These are phyloP conservation scores for Thalia dealbata DNA, from an alignment of 176 grass and related monocot species.

Conservation along the genomic window DNA sequence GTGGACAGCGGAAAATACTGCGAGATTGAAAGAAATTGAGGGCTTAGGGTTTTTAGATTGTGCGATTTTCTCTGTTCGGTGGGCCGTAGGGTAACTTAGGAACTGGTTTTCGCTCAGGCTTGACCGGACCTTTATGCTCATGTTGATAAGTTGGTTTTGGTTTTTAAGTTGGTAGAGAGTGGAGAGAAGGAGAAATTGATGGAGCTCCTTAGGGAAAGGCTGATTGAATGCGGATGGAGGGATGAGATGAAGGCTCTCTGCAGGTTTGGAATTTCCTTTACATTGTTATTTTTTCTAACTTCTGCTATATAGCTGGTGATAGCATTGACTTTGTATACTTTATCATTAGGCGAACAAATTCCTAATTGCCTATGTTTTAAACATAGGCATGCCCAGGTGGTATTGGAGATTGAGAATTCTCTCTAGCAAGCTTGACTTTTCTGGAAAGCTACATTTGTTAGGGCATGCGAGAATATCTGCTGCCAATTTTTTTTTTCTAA, in stretches of 20 bases:
- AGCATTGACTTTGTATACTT: no score
- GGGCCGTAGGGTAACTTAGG: no score
- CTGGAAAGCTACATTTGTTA: background rate
- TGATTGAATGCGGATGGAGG: constrained; percentile 91
- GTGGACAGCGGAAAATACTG: background rate
- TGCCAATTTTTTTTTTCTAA: background rate
- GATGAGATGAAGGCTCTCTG: constrained; percentile 97
- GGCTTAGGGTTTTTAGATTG: constrained; percentile 5
- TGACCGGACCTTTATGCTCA: background rate
- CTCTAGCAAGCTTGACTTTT: background rate
- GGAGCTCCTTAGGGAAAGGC: constrained; percentile 90
- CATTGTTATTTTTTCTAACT: background rate
- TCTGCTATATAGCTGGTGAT: background rate
- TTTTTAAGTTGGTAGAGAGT: constrained; percentile 90
- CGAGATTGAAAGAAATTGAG: background rate
- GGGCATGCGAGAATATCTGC: background rate
- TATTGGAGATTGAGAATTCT: background rate
- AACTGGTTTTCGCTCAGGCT: background rate
- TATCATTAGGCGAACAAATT: background rate
- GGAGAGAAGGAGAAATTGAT: constrained; percentile 96
- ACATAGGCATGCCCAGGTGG: background rate
- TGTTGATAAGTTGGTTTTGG: constrained; percentile 12
- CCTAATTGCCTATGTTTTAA: background rate
- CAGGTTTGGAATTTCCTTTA: constrained; percentile 52
- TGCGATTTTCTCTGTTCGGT: constrained; percentile 9